Evolutionary conservation across 148 eudicot species (phyloP).

Genomic region (Nepenthes gracilis): DNA sequence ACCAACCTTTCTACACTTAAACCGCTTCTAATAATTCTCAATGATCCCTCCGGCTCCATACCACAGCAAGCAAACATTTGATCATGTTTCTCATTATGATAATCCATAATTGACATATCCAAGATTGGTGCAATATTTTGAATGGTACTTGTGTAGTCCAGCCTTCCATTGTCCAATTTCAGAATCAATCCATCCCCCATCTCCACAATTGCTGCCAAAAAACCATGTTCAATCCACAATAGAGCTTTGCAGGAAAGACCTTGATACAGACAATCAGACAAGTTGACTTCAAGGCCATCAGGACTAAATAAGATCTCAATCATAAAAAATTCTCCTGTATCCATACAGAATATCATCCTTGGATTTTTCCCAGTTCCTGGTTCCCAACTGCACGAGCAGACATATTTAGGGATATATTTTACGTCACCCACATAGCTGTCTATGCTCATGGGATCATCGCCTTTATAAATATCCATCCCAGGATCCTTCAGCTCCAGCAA

Average conservation of each 20-base stretch:
- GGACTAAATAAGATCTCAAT: conserved; percentile 44
- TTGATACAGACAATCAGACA: conserved; percentile 72
- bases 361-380: conserved; percentile 37
- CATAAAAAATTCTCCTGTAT: conserved; percentile 70
- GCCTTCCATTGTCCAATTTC: conserved; percentile 56
- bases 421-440: conserved; percentile 36
- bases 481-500: conserved; percentile 71
- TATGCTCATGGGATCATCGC: conserved; percentile 85
- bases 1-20: conserved; percentile 77
- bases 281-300: conserved; percentile 42
- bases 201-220: conserved; percentile 75
- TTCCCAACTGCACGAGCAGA: conserved; percentile 97
- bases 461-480: conserved; percentile 40
- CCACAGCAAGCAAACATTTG: conserved; percentile 99
- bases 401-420: conserved; percentile 36
- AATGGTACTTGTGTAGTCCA: conserved; percentile 48
- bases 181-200: conserved; percentile 95
- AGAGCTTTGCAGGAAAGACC: conserved; percentile 57
- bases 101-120: conserved; percentile 86
- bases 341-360: conserved; percentile 65
- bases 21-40: conserved; percentile 83
- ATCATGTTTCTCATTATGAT: conserved; percentile 81
- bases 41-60: conserved; percentile 87
- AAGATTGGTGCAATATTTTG: conserved; percentile 91
- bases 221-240: conserved; percentile 72